phyloP scores from a whole-genome alignment of 148 eudicot species.

The Dianthus caryophyllus region DNA sequence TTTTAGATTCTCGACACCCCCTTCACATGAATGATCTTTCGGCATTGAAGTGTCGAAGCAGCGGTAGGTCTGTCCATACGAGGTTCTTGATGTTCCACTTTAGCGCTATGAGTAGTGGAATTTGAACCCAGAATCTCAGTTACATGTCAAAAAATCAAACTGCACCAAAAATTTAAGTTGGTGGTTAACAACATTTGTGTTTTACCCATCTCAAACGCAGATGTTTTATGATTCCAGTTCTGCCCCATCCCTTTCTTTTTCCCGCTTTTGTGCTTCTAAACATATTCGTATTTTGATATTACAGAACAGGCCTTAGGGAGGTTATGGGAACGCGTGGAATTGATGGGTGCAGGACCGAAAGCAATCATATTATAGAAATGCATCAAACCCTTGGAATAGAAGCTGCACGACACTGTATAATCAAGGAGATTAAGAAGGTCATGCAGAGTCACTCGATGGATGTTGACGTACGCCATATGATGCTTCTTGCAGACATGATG shows the following conservation, averaged over 20 bases:
- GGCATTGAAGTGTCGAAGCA: too few species aligned
- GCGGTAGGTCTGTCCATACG: too few species aligned
- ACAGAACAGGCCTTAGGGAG: constrained; percentile 65
- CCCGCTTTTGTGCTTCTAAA: neutral
- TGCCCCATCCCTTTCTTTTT: neutral
- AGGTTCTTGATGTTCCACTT: too few species aligned
- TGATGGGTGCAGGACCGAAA: constrained; percentile 50
- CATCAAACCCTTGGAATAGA: constrained; percentile 69
- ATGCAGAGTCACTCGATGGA: constrained; percentile 79
- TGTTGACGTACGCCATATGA: constrained; percentile 90
- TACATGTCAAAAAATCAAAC: too few species aligned
- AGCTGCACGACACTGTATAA: constrained; percentile 75
- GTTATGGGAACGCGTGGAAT: constrained; percentile 87
- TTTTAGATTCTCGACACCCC: too few species aligned
- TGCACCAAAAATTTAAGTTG: too few species aligned
- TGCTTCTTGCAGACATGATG: constrained; percentile 95
- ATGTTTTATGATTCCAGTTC: too few species aligned
- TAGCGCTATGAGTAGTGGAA: too few species aligned
- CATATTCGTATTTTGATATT: constrained; percentile 18
- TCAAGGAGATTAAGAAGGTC: constrained; percentile 63
- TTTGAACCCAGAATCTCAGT: too few species aligned
- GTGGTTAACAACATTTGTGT: too few species aligned
- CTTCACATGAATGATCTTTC: too few species aligned
- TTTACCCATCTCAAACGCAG: too few species aligned
- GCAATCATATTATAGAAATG: constrained; percentile 84